Base-by-base conservation (phyloP, 148 eudicot species). In the Diospyros lotus region DNA sequence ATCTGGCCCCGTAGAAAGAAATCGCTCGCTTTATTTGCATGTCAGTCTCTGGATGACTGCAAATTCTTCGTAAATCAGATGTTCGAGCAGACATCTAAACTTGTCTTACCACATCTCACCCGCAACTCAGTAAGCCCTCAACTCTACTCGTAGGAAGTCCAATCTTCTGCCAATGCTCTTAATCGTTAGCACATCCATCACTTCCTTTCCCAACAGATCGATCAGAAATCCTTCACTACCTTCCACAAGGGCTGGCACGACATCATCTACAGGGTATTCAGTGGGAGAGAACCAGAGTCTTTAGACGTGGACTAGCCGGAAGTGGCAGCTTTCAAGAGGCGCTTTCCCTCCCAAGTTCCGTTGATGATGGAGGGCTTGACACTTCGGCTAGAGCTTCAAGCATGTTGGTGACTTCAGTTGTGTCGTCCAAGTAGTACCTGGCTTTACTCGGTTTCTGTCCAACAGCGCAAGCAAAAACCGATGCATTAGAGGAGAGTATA, bases 381-480 rank as follows among this genome's bases (percentile, higher is more conserved):
- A 54, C 83, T 67, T 83, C 77, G 6, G 86, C 86, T 44, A 80
- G 73, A 68, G 86, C 76, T 77, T 83, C 83, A 5, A 83, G 84
- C 88, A 85, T 85, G 60, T 54, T 72, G 12, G 75, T 66, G 4
- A 85, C 86, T 69, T 85, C 84, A 10, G 67, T 67, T 7, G 88
- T 77, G 58, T 85, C 88, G 65, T 85, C 88, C 73, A 85, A 54
- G 62, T 85, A 84, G 50, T 83, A 83, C 53, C 78, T 83, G 59
- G 86, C 86, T 69, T 83, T 83, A 54, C 86, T 83, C 17, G 86
- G 86, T 58, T 83, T 83, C 70, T 83, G 86, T 42, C 81, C 86
- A 42, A 83, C 86, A 6, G 86, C 80, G 79, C 86, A 83, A 48
- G 86, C 86, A 78, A 77, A 83, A 4, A 83, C 79, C 11, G 80